Evolutionary conservation across 2,329 filamentous ascomycete species (phyloP).

Genomic region (Sporothrix pseudoabietina): DNA sequence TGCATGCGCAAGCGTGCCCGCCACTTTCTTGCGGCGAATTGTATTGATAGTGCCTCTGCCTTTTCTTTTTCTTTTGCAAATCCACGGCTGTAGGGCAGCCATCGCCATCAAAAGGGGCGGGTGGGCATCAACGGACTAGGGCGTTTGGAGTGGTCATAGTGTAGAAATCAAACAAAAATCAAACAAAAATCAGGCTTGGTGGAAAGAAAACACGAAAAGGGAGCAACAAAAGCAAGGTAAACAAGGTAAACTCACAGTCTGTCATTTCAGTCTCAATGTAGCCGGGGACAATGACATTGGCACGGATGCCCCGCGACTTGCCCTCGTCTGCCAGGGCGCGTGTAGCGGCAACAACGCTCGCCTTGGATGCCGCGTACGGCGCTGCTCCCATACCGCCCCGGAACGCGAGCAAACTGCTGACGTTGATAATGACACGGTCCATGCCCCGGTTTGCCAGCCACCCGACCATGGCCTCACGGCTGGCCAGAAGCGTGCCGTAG

Average conservation of each 20-base stretch:
- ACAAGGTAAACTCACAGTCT: constrained; percentile 55
- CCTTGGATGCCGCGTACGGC: constrained; percentile 78
- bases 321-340: constrained; percentile 66
- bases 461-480: constrained; percentile 49
- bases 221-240: neutral
- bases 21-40: neutral
- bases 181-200: neutral
- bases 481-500: constrained; percentile 63
- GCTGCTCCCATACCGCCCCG: constrained; percentile 69
- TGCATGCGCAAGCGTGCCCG: neutral
- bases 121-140: neutral
- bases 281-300: constrained; percentile 80
- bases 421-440: constrained; percentile 70
- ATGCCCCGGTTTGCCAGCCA: constrained; percentile 29
- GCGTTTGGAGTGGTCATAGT: neutral
- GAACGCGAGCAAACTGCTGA: constrained; percentile 73
- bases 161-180: neutral
- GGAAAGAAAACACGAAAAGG: neutral
- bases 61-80: neutral
- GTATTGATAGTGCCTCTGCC: constrained; percentile 11
- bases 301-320: constrained; percentile 63
- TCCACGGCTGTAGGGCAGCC: neutral
- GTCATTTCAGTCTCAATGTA: constrained; percentile 85
- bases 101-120: neutral
- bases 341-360: constrained; percentile 73